Evolutionary conservation across 2,329 filamentous ascomycete genomes (phyloP).

Genomic region (Cladosporium sp.): DNA sequence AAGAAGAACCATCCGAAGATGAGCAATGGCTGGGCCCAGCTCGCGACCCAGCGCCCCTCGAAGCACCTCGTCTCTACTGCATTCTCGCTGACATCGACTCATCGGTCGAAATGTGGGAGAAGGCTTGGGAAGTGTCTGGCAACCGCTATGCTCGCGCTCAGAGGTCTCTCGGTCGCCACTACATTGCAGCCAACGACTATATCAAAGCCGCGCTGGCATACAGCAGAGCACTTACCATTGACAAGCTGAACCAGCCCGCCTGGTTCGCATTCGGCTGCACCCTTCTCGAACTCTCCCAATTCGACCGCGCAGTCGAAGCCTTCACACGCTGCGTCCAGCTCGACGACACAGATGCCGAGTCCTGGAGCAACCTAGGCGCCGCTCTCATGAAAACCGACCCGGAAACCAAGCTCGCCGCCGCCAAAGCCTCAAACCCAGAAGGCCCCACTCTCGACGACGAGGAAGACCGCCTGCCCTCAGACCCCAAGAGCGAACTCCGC

Average conservation of each 20-base stretch:
- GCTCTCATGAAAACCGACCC: slow-evolving; percentile 59
- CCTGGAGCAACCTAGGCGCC: slow-evolving; percentile 92
- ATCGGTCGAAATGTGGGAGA: slow-evolving; percentile 72
- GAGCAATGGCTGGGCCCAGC: slow-evolving; percentile 67
- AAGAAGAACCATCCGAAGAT: slow-evolving; percentile 39
- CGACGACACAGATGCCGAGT: slow-evolving; percentile 85
- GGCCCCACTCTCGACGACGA: slow-evolving; percentile 33
- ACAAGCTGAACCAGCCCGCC: slow-evolving; percentile 75
- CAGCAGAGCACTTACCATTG: slow-evolving; percentile 71
- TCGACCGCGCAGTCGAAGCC: slow-evolving; percentile 75
- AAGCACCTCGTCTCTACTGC: slow-evolving; percentile 86
- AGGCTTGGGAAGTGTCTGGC: slow-evolving; percentile 84
- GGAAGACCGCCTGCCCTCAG: slow-evolving; percentile 34
- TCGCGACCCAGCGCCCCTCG: slow-evolving; percentile 68
- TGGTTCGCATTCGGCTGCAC: slow-evolving; percentile 94
- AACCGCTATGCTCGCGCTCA: slow-evolving; percentile 83
- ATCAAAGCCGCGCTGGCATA: slow-evolving; percentile 75
- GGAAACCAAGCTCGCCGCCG: slow-evolving; percentile 22
- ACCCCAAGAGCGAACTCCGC: slow-evolving; percentile 26
- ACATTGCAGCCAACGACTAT: slow-evolving; percentile 67
- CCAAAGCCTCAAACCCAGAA: neutral
- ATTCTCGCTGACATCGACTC: slow-evolving; percentile 88
- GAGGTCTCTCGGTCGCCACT: slow-evolving; percentile 78
- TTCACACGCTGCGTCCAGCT: slow-evolving; percentile 81
- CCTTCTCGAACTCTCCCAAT: slow-evolving; percentile 73